Evolutionary conservation across 2,329 filamentous ascomycete genomes (phyloP).

Genomic region (Zalaria sp.): DNA sequence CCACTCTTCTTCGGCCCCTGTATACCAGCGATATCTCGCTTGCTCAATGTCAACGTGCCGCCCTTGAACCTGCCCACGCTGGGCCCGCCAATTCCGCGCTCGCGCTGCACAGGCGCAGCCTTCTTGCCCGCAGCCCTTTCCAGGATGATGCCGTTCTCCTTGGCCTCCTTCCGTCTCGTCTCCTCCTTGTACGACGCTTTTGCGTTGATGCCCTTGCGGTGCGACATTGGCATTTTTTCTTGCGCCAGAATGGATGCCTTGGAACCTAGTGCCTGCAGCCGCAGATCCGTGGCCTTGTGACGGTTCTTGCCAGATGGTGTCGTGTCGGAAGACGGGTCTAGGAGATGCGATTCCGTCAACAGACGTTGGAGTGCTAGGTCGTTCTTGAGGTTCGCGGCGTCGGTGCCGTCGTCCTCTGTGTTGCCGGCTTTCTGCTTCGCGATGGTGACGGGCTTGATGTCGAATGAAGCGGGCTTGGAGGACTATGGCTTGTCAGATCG

Average conservation of each 20-base stretch:
- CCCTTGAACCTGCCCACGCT: conserved; percentile 67
- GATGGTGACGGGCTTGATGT: conserved; percentile 14
- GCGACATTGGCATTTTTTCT: conserved; percentile 76
- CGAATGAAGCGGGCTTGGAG: conserved; percentile 34
- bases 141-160: conserved; percentile 80
- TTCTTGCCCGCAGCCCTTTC: conserved; percentile 43
- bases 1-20: conserved; percentile 3
- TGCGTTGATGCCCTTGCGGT: conserved; percentile 68
- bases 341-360: conserved; percentile 80
- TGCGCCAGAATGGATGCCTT: conserved; percentile 62
- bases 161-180: conserved; percentile 62
- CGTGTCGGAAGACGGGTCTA: conserved; percentile 44
- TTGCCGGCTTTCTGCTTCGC: conserved; percentile 8
- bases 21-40: conserved; percentile 60
- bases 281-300: conserved; percentile 69
- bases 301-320: conserved; percentile 54
- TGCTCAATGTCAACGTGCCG: conserved; percentile 65
- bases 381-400: conserved; percentile 63
- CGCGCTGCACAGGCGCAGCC: conserved; percentile 26
- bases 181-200: conserved; percentile 53
- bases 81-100: conserved; percentile 57
- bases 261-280: conserved; percentile 68
- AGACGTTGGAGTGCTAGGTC: conserved; percentile 86
- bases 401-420: conserved; percentile 39
- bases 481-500: conserved; percentile 21